phyloP scores from a whole-genome alignment of 306 rosid species.

The Trifolium pratense region DNA sequence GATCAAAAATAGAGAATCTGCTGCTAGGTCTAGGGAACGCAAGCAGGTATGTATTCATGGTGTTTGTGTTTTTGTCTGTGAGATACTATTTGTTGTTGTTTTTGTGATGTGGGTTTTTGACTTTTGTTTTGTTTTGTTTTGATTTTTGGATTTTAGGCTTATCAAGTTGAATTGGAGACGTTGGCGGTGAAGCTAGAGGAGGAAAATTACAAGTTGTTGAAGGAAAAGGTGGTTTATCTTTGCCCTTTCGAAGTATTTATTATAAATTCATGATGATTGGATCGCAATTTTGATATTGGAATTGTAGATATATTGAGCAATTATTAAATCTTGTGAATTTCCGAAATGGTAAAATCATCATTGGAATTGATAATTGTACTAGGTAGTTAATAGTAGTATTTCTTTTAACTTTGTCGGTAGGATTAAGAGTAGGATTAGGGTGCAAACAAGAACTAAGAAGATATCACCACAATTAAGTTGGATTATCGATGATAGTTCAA shows the following conservation, averaged over 20 bases:
- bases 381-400: background rate
- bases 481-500: background rate
- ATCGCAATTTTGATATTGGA: background rate
- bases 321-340: background rate
- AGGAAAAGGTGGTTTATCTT: slow-evolving; percentile 70
- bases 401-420: background rate
- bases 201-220: slow-evolving; percentile 74
- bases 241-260: background rate
- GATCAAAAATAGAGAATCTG: slow-evolving; percentile 57
- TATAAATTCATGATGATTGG: background rate
- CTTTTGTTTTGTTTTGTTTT: background rate
- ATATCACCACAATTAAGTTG: background rate
- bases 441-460: background rate
- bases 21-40: slow-evolving; percentile 56
- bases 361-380: background rate
- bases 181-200: slow-evolving; percentile 79
- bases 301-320: background rate
- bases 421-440: slow-evolving; percentile 2
- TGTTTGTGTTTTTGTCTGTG: background rate
- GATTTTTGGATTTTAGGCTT: slow-evolving; percentile 63
- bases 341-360: background rate
- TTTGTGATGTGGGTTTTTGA: slow-evolving; percentile 8
- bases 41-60: slow-evolving; percentile 40
- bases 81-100: background rate
- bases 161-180: slow-evolving; percentile 85